Base-by-base conservation (phyloP, 306 rosid genomes). In the Phaseolus lunatus region DNA sequence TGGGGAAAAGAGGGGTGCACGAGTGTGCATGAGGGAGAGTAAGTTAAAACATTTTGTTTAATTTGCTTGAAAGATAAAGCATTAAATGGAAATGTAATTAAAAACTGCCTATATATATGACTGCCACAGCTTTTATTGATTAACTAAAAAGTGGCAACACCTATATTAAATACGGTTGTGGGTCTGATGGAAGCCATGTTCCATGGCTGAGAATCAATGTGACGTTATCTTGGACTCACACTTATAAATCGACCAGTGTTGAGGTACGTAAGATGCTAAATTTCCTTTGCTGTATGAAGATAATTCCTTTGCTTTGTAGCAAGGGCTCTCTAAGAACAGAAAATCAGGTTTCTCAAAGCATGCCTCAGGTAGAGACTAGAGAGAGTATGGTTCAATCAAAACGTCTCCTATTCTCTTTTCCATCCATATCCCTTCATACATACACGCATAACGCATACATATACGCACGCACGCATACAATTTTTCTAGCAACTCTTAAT, bases 121-220 rank as follows among this genome's bases (percentile, higher is more conserved):
- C 5, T 43, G 37, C 18, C 72, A 67, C 72, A 44, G 15, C 44
- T 64, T 35, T 31, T 39, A 39, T 37, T 65, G 71, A 65, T 65
- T 65, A 37, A 20, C 50, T 9, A 65, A 65, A 65, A 37, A 20
- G 50, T 39, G 71, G 52, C 71, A 39, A 41, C 71, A 66, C 12
- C 52, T 41, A 66, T 66, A 66, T 66, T 66, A 66, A 44, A 44
- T 22, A 24, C 22, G 72, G 3, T 23, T 37, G 68, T 47, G 47
- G 53, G 47, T 69, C 8, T 29, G 58, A 71, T 26, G 26, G 72
- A 67, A 81, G 50, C 33, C 88, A 86, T 84, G 86, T 86, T 84
- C 85, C 19, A 49, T 43, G 92, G 90, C 78, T 79, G 81, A 76
- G 78, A 89, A 71, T 78, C 33, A 80, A 78, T 83, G 82, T 31